Evolutionary conservation across 306 rosid genomes (phyloP).

Genomic region (Glycine latifolia): DNA sequence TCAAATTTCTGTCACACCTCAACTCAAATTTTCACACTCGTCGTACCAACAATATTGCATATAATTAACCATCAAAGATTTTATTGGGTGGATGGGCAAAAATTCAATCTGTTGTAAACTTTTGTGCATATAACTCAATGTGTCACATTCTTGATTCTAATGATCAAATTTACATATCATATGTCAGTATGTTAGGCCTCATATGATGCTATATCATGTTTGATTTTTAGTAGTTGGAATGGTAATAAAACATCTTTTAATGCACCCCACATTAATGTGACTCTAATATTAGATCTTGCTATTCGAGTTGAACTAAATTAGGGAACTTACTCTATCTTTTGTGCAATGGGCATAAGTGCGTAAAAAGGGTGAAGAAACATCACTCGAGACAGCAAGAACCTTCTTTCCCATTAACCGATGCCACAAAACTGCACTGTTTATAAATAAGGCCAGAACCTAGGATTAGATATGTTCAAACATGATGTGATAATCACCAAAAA

Average conservation of each 20-base stretch:
- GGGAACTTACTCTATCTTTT: slow-evolving; percentile 74
- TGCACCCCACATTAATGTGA: slow-evolving; percentile 2
- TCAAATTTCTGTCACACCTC: slow-evolving; percentile 5
- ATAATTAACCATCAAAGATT: neutral
- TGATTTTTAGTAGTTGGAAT: slow-evolving; percentile 4
- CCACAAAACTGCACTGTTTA: slow-evolving; percentile 89
- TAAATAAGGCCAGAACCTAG: slow-evolving; percentile 34
- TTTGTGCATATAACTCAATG: neutral
- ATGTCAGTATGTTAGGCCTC: slow-evolving; percentile 15
- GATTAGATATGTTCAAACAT: slow-evolving; percentile 40
- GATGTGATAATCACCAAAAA: slow-evolving; percentile 1
- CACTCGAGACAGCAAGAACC: slow-evolving; percentile 64
- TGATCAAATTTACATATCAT: neutral
- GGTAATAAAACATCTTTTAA: slow-evolving; percentile 29
- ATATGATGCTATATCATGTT: neutral
- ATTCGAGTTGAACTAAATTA: slow-evolving; percentile 25
- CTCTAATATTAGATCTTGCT: slow-evolving; percentile 20
- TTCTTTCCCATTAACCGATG: slow-evolving; percentile 86
- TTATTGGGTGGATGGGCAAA: neutral
- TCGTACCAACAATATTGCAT: neutral
- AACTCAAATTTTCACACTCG: slow-evolving; percentile 10
- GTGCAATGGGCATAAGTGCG: slow-evolving; percentile 92
- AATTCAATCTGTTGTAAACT: neutral
- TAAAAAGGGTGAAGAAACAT: slow-evolving; percentile 66
- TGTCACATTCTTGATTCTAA: neutral